Base-by-base conservation (phyloP, 2,329 filamentous ascomycete genomes). In the Neurospora crassa region DNA sequence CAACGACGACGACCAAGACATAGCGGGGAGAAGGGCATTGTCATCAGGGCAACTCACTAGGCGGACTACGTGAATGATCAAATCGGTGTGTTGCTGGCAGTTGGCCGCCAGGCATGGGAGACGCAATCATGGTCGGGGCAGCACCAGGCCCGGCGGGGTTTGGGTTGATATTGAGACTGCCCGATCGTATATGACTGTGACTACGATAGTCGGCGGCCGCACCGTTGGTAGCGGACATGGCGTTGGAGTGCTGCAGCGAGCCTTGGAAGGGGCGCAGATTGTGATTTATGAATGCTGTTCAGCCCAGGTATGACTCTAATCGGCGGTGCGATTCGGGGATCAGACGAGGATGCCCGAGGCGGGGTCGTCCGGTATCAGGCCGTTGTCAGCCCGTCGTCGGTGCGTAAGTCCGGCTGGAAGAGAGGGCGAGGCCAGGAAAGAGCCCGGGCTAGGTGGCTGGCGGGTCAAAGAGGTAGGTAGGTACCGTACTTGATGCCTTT, bases 31-130 rank as follows among this genome's bases (percentile, higher is more conserved):
- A 24, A 24, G 40, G 8, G 67, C 68, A 42, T 41, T 45, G 69
- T 37, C 34, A 37, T 37, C 34, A 37, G 71, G n/a, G 74, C 74
- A 67, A 86, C 85, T 79, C 83, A 88, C 87, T 89, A 40, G 88
- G 88, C 74, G 88, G 88, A 80, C 88, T 90, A 76, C 88, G 82
- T 67, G 88, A 87, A 73, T 87, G 87, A 71, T 89, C 87, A 77
- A 89, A 88, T 75, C 86, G 79, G 75, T 79, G 77, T 53, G 63
- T 47, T 63, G 24, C 53, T 37, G 53, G 53, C 53, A 34, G 29
- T 63, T 63, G 53, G 73, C 78, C 75, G 67, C 77, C 76, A 71
- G 81, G 77, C 76, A 82, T 78, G 67, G 81, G 78, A 74, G 77
- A 77, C 78, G 81, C 80, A 70, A 77, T 78, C 71, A 78, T 77